Evolutionary conservation across 352 stramenopile genomes (phyloP), one percentile per base, ranked within the genome.

Genomic region (Aphanomyces invadans): DNA sequence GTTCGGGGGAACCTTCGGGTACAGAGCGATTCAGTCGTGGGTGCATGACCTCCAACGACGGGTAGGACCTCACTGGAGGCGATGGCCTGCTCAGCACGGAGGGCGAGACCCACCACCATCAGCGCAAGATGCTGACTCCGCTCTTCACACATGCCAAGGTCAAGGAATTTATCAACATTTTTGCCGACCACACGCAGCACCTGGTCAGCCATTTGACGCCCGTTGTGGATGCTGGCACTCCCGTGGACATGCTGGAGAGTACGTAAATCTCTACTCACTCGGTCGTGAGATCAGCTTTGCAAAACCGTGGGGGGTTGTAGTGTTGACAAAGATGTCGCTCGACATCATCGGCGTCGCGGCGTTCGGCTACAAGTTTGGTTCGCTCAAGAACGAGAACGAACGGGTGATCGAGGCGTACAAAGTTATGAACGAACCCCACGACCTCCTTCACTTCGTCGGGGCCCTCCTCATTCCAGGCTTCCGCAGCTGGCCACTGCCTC

Each of bases 81-180:
- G 59, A 66, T 23, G 59, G 59, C 12, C 42, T 66, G 4, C 44
- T 66, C 23, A 66, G 59, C 39, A 42, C 59, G 23, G 59, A 66
- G n/a, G 59, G 33, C 25, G 10, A 66, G 10, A 59, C 29, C 26
- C 59, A 66, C 42, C 21, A 17, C n/a, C 29, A 44, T 25, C 29
- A 42, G 59, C 59, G 59, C 26, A 66, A 66, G 59, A 46, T 66
- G 33, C 36, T 66, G 11, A 66, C 55, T 36, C 59, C 59, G 42
- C 59, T 55, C 17, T 66, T 66, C n/a, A 42, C 38, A 2, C 55
- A 33, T 59, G 59, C 26, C 59, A 66, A 66, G 21, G 42, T 66
- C 26, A 66, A 66, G 32, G 31, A 46, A 4, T 66, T 66, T 33
- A 28, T 66, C 28, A 28, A 57, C 29, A n/a, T 66, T 31, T 66